Base-by-base conservation (phyloP, 805 yeast species). In the Ogataea neopini region DNA sequence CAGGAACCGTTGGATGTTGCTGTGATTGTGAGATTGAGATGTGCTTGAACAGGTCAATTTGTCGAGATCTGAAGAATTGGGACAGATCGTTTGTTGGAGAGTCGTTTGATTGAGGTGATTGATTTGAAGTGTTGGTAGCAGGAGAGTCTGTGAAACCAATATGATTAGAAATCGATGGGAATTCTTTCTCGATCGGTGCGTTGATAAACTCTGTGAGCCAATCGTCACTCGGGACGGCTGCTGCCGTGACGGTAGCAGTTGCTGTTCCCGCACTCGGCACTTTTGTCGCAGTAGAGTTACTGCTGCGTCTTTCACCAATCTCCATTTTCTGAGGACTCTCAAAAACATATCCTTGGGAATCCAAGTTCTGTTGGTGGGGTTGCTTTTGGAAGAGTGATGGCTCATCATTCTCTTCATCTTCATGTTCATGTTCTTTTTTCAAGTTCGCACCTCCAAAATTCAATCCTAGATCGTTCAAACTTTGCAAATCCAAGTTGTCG, bases 121-220 rank as follows among this genome's bases (percentile, higher is more conserved):
- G 69, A 49, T 50, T 61, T 39, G 58, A 49, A 54, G 61, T 51
- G 65, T 54, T 44, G 32, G 64, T 52, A 43, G 61, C 50, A 28
- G 73, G 71, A 3, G 73, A 61, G 38, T 72, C 75, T 0, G 68
- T 62, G 49, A 85, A 83, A 0, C 90, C 90, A 45, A 84, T 77
- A 45, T 77, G 78, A 51, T 83, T 80, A 50, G 73, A 74, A 32
- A 69, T 75, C 29, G 58, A 64, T 41, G 72, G 83, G 47, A 84
- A 78, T 45, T 80, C 77, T 26, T 76, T 73, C 40, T 83, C 86
- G 52, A 78, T 75, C 5, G 89, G 87, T 1, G 87, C 79, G 45
- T 74, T 80, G 42, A 86, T 79, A 55, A 86, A 84, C 52, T 84
- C 89, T 26, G 80, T 75, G 13, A 86, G 68, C 91, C 92, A 84